Evolutionary conservation across 352 stramenopile species (phyloP).

Genomic region (Globisporangium spinosum): DNA sequence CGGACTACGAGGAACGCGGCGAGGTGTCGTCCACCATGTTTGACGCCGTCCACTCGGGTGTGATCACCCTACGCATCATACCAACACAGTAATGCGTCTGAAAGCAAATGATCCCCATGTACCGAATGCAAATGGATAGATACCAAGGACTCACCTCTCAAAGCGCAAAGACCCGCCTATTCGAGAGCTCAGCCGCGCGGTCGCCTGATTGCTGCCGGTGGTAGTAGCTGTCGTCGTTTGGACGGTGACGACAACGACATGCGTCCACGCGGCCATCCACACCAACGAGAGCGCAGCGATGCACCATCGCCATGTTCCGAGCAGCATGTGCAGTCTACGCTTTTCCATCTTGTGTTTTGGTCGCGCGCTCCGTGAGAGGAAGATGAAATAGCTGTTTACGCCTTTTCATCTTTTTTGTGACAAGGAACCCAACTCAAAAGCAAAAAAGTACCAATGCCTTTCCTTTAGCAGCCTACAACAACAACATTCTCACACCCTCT

Average conservation of each 20-base stretch:
- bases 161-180: slow-evolving; percentile 6
- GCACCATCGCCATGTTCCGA: not conserved
- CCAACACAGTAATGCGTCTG: not conserved
- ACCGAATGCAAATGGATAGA: too few relatives aligned
- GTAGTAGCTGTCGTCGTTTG: not conserved
- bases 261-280: not conserved
- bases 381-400: too few relatives aligned
- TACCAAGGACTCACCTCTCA: slow-evolving; percentile 6
- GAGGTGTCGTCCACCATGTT: slow-evolving; percentile 9
- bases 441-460: too few relatives aligned
- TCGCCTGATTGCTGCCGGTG: not conserved
- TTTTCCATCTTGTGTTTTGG: not conserved
- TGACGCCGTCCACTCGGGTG: slow-evolving; percentile 4
- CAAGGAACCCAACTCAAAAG: too few relatives aligned
- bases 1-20: slow-evolving; percentile 3
- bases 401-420: too few relatives aligned
- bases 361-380: not conserved
- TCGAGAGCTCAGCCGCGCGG: slow-evolving; percentile 4
- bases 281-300: not conserved
- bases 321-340: too few relatives aligned
- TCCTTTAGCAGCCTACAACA: too few relatives aligned
- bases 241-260: not conserved
- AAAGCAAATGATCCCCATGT: not conserved
- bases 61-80: slow-evolving; percentile 9
- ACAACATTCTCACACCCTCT: not conserved